Conservation (phyloP, 2,329 filamentous ascomycete genomes). For the Neurospora crassa region DNA sequence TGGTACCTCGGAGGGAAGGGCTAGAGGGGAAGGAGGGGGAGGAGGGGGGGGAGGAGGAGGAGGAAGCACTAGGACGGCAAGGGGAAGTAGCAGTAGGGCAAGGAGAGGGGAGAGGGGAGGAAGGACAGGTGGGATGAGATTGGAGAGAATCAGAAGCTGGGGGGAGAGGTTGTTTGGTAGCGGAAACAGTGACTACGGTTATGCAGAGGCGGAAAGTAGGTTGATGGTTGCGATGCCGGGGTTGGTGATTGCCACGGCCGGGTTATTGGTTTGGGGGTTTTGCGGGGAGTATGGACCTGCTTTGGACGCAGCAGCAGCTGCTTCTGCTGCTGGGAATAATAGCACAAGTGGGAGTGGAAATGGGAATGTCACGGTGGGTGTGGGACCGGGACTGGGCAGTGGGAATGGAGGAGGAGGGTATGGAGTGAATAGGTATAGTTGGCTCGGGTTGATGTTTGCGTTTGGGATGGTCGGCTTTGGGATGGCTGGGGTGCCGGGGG, state of each 20-base stretch:
- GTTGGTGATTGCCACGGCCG: constrained; percentile 22
- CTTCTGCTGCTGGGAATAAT: neutral
- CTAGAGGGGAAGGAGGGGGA: neutral
- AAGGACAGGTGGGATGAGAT: neutral
- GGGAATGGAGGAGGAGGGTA: neutral
- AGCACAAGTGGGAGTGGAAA: neutral
- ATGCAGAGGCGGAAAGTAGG: constrained; percentile 26
- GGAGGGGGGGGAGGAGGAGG: neutral
- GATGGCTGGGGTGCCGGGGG: constrained; percentile 28
- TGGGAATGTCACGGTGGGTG: neutral
- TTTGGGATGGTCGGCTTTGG: constrained; percentile 29
- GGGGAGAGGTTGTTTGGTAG: constrained; percentile 5
- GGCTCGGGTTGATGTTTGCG: constrained; percentile 26
- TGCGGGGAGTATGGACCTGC: constrained; percentile 22
- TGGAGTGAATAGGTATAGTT: constrained; percentile 12
- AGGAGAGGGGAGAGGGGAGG: neutral
- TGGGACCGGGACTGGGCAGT: neutral
- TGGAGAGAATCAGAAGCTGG: neutral
- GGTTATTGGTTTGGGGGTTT: constrained; percentile 28
- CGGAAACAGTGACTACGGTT: constrained; percentile 18
- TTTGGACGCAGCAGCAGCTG: neutral
- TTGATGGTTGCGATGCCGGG: constrained; percentile 23
- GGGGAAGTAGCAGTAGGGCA: neutral
- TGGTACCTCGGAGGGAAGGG: neutral
- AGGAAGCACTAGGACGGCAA: neutral